Conservation (phyloP, 306 rosid genomes). For the Ceratonia siliqua region DNA sequence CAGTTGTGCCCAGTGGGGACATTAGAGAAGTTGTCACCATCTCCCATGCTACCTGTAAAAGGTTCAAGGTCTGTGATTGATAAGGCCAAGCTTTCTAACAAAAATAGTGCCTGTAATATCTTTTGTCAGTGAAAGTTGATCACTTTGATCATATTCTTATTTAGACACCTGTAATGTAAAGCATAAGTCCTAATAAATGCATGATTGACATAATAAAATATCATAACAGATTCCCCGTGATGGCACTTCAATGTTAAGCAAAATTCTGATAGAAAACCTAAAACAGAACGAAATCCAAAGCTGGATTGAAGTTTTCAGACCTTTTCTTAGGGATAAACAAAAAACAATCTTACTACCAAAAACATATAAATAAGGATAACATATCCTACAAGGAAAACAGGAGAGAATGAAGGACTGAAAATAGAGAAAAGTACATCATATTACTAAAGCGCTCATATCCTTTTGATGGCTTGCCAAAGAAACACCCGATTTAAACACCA, state of each 20-base stretch:
- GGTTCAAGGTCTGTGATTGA: constrained; percentile 10
- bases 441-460: constrained; percentile 13
- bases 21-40: too few species aligned
- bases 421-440: not conserved
- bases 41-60: constrained; percentile 12
- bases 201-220: constrained; percentile 19
- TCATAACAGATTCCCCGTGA: not conserved
- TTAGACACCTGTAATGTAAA: not conserved
- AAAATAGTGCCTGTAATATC: not conserved
- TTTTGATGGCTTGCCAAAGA: constrained; percentile 1
- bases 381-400: constrained; percentile 11
- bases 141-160: constrained; percentile 8
- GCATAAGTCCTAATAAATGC: not conserved
- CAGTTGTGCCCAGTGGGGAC: too few species aligned
- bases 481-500: constrained; percentile 2
- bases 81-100: constrained; percentile 24
- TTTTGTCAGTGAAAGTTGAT: not conserved
- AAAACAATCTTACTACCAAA: not conserved
- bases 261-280: constrained; percentile 5
- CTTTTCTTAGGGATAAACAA: constrained; percentile 15
- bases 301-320: not conserved
- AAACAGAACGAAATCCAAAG: not conserved
- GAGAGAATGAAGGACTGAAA: not conserved
- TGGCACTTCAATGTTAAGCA: not conserved
- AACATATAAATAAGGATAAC: not conserved